Percentiles rank a stretch among this genome's conserved stretches.
phyloP scores from a whole-genome alignment of 2,329 filamentous ascomycete species.

The Rasamsonia emersonii region DNA sequence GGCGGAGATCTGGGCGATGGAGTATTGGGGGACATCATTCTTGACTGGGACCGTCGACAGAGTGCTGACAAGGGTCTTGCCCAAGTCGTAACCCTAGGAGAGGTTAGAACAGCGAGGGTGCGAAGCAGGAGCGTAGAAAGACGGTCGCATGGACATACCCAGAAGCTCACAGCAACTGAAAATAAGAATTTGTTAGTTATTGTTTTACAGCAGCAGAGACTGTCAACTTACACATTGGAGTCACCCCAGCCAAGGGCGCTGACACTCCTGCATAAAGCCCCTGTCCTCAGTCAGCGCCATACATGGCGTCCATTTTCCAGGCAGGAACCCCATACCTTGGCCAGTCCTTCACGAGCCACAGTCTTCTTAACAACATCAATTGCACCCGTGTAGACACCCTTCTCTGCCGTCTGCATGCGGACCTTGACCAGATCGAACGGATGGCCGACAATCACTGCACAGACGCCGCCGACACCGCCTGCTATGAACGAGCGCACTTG shows the following conservation, averaged over 20 bases:
- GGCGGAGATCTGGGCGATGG: conserved; percentile 77
- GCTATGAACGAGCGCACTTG: conserved; percentile 74
- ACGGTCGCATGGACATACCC: conserved; percentile 34
- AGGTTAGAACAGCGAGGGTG: conserved; percentile 27
- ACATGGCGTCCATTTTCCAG: neutral
- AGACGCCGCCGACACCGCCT: conserved; percentile 87
- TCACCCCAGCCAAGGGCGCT: conserved; percentile 88
- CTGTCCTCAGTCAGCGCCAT: conserved; percentile 31
- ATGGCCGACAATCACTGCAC: conserved; percentile 88
- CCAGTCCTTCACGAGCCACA: conserved; percentile 74
- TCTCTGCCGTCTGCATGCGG: conserved; percentile 89
- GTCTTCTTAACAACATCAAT: conserved; percentile 88
- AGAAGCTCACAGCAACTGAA: conserved; percentile 58
- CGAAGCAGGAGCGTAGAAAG: no score
- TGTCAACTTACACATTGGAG: conserved; percentile 82
- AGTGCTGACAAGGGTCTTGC: conserved; percentile 73
- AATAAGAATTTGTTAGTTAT: conserved; percentile 1
- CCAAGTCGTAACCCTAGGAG: conserved; percentile 87
- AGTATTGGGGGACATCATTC: conserved; percentile 57
- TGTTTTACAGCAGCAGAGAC: conserved; percentile 8
- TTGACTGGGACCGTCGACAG: conserved; percentile 55
- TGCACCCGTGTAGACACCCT: conserved; percentile 81
- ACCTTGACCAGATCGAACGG: conserved; percentile 98
- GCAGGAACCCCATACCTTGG: conserved; percentile 35
- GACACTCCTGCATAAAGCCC: conserved; percentile 96